Evolutionary conservation across 495 filamentous ascomycete species (phyloP).

Genomic region (Annulohypoxylon nitens): DNA sequence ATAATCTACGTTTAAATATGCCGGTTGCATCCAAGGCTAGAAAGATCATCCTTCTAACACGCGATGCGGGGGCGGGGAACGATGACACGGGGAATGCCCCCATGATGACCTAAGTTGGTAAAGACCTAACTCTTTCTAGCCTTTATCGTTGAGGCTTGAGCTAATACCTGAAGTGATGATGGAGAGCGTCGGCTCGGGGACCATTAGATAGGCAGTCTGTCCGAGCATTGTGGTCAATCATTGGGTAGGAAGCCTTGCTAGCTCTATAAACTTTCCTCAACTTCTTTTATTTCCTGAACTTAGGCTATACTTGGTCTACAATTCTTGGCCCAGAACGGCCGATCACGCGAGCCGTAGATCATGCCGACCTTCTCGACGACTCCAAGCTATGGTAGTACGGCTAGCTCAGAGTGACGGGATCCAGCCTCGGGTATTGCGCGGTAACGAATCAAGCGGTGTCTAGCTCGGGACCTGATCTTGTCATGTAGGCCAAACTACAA

Average conservation of each 20-base stretch:
- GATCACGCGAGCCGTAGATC: slow-evolving; percentile 21
- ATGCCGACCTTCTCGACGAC: slow-evolving; percentile 31
- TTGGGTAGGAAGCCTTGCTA: slow-evolving; percentile 25
- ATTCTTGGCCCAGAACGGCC: slow-evolving; percentile 38
- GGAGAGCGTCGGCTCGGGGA: slow-evolving; percentile 25
- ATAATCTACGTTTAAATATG: slow-evolving; percentile 39
- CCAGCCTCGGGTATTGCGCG: slow-evolving; percentile 30
- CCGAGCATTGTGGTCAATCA: slow-evolving; percentile 20
- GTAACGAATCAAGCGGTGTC: neutral
- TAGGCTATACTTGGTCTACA: slow-evolving; percentile 39
- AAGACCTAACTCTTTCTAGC: slow-evolving; percentile 18
- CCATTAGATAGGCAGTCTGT: slow-evolving; percentile 31
- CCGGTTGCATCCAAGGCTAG: slow-evolving; percentile 32
- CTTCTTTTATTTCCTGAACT: slow-evolving; percentile 21
- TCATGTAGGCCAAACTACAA: slow-evolving; percentile 3
- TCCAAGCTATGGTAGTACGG: slow-evolving; percentile 13
- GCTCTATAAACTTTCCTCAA: slow-evolving; percentile 3
- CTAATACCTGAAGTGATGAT: slow-evolving; percentile 10
- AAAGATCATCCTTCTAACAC: slow-evolving; percentile 25
- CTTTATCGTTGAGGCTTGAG: slow-evolving; percentile 19
- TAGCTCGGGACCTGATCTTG: neutral
- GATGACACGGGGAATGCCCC: slow-evolving; percentile 34
- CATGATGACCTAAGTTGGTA: slow-evolving; percentile 1
- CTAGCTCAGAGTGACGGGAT: slow-evolving; percentile 23
- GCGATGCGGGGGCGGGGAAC: slow-evolving; percentile 38